These are phyloP conservation scores for Zychaea mexicana DNA, from an alignment of 371 early-diverging fungal species.

Conservation along the genomic window DNA sequence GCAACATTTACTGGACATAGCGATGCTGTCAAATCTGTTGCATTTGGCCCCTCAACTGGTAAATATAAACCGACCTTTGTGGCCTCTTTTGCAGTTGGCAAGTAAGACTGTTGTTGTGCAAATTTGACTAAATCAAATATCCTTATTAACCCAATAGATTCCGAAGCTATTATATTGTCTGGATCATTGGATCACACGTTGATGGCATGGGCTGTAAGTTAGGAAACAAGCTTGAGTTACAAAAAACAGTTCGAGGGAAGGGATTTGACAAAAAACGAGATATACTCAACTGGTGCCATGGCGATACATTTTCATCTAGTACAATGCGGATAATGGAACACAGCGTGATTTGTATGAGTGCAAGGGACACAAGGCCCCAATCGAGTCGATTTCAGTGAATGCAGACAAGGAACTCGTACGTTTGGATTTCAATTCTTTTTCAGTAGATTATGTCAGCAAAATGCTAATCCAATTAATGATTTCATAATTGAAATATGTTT, in stretches of 20 bases:
- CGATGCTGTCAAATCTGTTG: conserved; percentile 70
- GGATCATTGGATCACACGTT: conserved; percentile 52
- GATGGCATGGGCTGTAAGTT: conserved; percentile 21
- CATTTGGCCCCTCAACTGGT: conserved; percentile 37
- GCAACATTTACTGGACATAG: conserved; percentile 70
- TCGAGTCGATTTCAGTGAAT: conserved; percentile 63
- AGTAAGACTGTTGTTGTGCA: too few species aligned
- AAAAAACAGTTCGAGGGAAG: too few species aligned
- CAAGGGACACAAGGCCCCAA: conserved; percentile 75
- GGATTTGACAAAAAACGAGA: too few species aligned
- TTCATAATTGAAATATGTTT: not conserved
- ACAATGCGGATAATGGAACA: not conserved
- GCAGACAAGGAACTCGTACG: conserved; percentile 11
- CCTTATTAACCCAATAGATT: not conserved
- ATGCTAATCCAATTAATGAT: too few species aligned
- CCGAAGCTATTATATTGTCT: conserved; percentile 20
- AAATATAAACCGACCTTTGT: too few species aligned
- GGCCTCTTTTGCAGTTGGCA: too few species aligned
- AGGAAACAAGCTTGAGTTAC: too few species aligned
- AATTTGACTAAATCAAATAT: too few species aligned
- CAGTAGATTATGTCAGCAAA: too few species aligned
- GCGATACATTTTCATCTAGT: not conserved
- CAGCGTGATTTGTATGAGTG: conserved; percentile 63
- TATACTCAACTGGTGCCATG: too few species aligned
- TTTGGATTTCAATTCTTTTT: too few species aligned